phyloP scores from a whole-genome alignment of 2,329 filamentous ascomycete species.

The Teratosphaeria nubilosa region DNA sequence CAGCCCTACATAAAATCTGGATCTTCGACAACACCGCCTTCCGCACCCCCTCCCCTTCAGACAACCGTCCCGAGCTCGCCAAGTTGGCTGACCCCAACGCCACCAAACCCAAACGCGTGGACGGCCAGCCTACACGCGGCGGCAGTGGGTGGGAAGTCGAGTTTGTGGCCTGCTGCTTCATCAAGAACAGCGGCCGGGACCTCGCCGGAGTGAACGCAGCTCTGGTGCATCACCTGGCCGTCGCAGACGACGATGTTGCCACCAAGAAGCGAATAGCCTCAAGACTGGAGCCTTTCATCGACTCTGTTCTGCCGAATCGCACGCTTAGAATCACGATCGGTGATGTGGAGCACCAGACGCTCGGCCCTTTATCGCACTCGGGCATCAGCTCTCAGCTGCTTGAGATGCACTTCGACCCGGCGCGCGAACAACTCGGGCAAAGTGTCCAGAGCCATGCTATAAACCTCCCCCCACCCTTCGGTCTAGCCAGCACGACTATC shows the following conservation, averaged over 20 bases:
- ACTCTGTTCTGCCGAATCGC: conserved; percentile 61
- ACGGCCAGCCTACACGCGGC: neutral
- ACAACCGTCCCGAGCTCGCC: conserved; percentile 12
- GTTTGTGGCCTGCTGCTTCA: conserved; percentile 73
- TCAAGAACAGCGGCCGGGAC: conserved; percentile 56
- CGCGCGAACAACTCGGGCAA: conserved; percentile 1
- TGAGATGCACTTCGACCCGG: conserved; percentile 18
- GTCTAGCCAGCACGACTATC: conserved; percentile 54
- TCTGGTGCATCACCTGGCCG: conserved; percentile 58
- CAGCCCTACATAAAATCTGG: conserved; percentile 68
- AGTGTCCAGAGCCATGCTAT: conserved; percentile 12
- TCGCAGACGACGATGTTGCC: conserved; percentile 41
- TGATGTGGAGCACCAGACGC: conserved; percentile 25
- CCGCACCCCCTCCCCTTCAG: conserved; percentile 31
- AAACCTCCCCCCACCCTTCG: conserved; percentile 26
- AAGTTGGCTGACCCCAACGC: conserved; percentile 10
- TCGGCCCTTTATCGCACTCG: conserved; percentile 24
- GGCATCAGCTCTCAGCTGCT: conserved; percentile 24
- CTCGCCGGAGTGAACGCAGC: conserved; percentile 59
- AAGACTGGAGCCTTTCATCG: conserved; percentile 67
- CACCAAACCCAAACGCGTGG: conserved; percentile 11
- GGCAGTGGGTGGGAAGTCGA: conserved; percentile 61
- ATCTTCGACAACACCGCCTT: conserved; percentile 84
- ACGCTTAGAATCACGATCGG: conserved; percentile 56
- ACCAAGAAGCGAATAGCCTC: conserved; percentile 55